Conservation (phyloP, 306 rosid species). For the Rosa persica region DNA sequence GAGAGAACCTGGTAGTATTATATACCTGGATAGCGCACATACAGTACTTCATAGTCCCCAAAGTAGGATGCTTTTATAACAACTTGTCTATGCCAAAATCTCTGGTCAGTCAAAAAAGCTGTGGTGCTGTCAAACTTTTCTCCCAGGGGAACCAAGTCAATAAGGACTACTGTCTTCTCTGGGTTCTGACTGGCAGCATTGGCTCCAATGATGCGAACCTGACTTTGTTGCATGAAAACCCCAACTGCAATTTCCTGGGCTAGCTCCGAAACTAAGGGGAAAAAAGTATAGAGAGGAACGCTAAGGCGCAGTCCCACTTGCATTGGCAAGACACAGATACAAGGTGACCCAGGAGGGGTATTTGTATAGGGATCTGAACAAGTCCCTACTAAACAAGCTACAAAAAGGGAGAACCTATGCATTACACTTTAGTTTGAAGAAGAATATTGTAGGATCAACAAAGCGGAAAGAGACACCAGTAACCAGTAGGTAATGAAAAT, state of each 20-base stretch:
- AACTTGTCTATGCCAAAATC: constrained; percentile 88
- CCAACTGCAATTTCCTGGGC: constrained; percentile 66
- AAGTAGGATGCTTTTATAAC: constrained; percentile 63
- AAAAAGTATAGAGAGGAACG: constrained; percentile 73
- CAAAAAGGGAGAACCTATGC: constrained; percentile 26
- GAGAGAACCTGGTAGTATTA: constrained; percentile 9
- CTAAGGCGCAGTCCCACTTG: constrained; percentile 79
- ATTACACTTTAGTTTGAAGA: constrained; percentile 26
- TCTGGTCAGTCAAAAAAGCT: constrained; percentile 61
- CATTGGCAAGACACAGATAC: constrained; percentile 85
- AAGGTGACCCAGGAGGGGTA: constrained; percentile 91
- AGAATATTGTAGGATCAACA: constrained; percentile 19
- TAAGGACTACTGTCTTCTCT: constrained; percentile 69
- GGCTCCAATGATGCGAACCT: constrained; percentile 85
- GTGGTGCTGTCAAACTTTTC: constrained; percentile 68
- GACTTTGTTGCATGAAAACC: constrained; percentile 73
- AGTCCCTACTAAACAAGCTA: constrained; percentile 69
- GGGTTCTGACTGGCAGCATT: constrained; percentile 72
- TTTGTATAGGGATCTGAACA: constrained; percentile 77
- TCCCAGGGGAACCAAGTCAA: constrained; percentile 78
- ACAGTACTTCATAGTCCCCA: constrained; percentile 85
- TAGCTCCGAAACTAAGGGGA: constrained; percentile 80
- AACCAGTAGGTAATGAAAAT: constrained; percentile 14
- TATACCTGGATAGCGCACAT: constrained; percentile 89
- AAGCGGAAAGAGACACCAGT: constrained; percentile 4